These are phyloP conservation scores for Tephrocybe sp. DNA, from an alignment of 768 basidiomycete species.

Conservation along the genomic window DNA sequence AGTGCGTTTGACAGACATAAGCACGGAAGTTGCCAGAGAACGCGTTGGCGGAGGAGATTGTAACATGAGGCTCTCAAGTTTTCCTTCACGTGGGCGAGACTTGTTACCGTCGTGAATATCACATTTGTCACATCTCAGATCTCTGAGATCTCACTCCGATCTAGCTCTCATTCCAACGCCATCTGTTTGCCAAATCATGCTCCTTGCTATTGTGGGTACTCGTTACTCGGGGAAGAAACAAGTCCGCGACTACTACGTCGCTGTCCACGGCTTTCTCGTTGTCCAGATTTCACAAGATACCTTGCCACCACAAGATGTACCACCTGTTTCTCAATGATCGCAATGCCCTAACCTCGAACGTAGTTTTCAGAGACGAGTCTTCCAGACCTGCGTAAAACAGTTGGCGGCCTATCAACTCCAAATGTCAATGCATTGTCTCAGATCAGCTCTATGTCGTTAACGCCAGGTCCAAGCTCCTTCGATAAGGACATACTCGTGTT, in stretches of 20 bases:
- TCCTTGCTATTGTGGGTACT: conserved; percentile 68
- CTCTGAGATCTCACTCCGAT: background rate
- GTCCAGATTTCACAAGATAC: conserved; percentile 38
- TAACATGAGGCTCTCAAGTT: conserved; percentile 15
- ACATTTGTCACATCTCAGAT: conserved; percentile 19
- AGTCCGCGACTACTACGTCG: conserved; percentile 59
- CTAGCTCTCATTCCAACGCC: too few relatives aligned
- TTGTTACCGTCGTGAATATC: conserved; percentile 11
- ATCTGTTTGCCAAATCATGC: conserved; percentile 39
- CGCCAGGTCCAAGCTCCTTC: conserved; percentile 24
- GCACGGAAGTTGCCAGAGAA: conserved; percentile 1
- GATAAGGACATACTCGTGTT: conserved; percentile 34
- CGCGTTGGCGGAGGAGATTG: conserved; percentile 2
- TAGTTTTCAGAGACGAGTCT: background rate
- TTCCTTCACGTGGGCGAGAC: conserved; percentile 10
- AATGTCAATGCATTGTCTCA: background rate
- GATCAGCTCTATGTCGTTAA: conserved; percentile 26
- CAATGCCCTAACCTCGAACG: background rate
- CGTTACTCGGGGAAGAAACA: conserved; percentile 60
- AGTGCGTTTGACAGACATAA: too few relatives aligned
- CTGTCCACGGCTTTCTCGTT: conserved; percentile 54
- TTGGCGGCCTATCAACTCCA: background rate
- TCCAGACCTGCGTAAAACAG: background rate
- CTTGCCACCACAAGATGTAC: background rate
- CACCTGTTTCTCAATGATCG: background rate